Evolutionary conservation across 495 filamentous ascomycete genomes (phyloP), one percentile per base, ranked within the genome.

Genomic region (Parathielavia appendiculata): DNA sequence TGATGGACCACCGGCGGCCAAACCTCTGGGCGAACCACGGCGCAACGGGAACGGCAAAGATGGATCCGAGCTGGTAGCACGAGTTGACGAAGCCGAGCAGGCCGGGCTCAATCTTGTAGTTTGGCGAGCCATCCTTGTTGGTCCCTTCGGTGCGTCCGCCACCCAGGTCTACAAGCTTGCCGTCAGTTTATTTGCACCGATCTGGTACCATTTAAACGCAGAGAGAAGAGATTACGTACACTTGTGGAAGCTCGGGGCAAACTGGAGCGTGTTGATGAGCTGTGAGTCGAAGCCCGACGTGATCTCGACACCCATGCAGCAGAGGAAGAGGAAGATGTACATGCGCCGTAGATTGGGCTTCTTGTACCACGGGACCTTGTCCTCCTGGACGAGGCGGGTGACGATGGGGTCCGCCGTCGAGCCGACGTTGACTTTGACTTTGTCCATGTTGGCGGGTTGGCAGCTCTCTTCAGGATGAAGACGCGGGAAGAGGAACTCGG

Each of bases 261-360:
- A 79, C 68, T 89, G 84, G 4, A 88, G 76, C 2, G 81, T 80
- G 58, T 87, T 89, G 71, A 88, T 86, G 66, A 89, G 82, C 60
- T 85, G 83, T 9, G 81, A 84, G 68, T 88, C 85, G 65, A 88
- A 89, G 1, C 86, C 85, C 23, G 83, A 86, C 1, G 85, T 89
- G 73, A 86, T 83, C 70, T 87, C 86, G 61, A 86, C 81, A 20
- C 86, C 86, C 76, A 88, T 85, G 63, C 79, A 83, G 22, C 81
- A 79, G 17, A 83, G 82, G 59, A 85, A 80, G 57, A 89, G 73
- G 47, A 86, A 57, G 6, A 83, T 62, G 63, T 88, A 88, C 40
- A 88, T 71, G 38, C 57, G 54, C 44, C 82, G 73, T 22, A 88
- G 71, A 64, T 88, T 86, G 4, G 72, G 76, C 69, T 87, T 87